These are phyloP conservation scores for Mortierella hygrophila DNA, from an alignment of 192 early-diverging fungal genomes.

Conservation along the genomic window DNA sequence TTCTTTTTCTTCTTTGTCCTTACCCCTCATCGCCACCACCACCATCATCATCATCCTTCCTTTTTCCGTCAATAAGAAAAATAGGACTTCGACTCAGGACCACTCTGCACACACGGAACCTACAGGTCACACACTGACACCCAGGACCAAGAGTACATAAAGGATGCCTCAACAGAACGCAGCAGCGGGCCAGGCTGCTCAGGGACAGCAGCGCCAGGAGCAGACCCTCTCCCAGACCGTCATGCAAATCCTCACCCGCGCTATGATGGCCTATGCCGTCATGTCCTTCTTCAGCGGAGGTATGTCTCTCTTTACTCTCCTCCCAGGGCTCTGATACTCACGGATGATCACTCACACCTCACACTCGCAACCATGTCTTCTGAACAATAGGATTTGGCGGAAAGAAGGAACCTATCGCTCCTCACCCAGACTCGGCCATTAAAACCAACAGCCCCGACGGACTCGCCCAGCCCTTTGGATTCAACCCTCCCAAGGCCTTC, in stretches of 20 bases:
- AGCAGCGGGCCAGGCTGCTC: neutral
- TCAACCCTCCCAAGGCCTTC: conserved; percentile 25
- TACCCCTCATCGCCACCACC: neutral
- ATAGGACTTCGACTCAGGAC: neutral
- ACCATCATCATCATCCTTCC: neutral
- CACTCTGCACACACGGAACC: neutral
- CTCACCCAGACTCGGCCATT: conserved; percentile 21
- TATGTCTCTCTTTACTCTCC: neutral
- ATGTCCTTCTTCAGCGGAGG: conserved; percentile 36
- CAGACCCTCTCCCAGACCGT: conserved; percentile 19
- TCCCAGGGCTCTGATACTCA: too few relatives aligned
- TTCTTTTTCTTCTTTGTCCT: neutral
- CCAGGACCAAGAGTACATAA: neutral
- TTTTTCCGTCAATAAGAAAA: neutral
- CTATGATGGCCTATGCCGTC: conserved; percentile 34
- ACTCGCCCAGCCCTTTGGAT: conserved; percentile 3
- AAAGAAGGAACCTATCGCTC: conserved; percentile 12
- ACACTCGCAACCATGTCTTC: neutral
- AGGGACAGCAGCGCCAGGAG: conserved; percentile 14
- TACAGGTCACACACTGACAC: neutral
- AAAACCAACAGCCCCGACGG: conserved; percentile 17
- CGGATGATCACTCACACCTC: neutral
- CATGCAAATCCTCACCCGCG: conserved; percentile 37
- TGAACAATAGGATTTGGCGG: conserved; percentile 21
- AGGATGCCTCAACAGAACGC: conserved; percentile 2